These are phyloP conservation scores for Agaricus subrufescens DNA, from an alignment of 768 basidiomycete genomes.

Conservation along the genomic window DNA sequence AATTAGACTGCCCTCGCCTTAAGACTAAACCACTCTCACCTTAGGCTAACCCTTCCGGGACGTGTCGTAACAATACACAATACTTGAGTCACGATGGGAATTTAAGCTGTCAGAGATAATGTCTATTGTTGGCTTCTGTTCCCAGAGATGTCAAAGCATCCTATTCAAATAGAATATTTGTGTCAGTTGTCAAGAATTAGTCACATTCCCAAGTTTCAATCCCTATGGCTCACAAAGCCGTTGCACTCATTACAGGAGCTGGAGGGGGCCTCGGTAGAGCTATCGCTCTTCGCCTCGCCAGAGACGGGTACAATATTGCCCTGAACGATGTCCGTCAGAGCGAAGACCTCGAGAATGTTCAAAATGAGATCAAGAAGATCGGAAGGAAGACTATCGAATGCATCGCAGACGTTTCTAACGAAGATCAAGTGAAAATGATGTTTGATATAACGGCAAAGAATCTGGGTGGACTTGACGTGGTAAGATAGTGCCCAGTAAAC, in stretches of 20 bases:
- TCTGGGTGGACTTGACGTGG: constrained; percentile 46
- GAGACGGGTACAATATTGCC: constrained; percentile 42
- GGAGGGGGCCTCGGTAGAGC: constrained; percentile 44
- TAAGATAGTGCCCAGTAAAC: constrained; percentile 17
- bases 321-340: constrained; percentile 36
- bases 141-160: too few relatives aligned
- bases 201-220: neutral
- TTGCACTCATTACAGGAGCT: constrained; percentile 31
- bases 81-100: too few relatives aligned
- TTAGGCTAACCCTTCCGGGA: too few relatives aligned
- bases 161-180: too few relatives aligned
- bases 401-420: constrained; percentile 35
- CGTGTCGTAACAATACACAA: too few relatives aligned
- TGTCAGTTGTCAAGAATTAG: too few relatives aligned
- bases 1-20: too few relatives aligned
- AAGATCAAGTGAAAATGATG: constrained; percentile 37
- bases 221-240: neutral
- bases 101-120: too few relatives aligned
- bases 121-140: too few relatives aligned
- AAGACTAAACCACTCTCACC: too few relatives aligned
- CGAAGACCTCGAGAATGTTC: constrained; percentile 22
- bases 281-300: constrained; percentile 41
- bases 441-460: constrained; percentile 23
- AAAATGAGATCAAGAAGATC: constrained; percentile 20
- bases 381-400: constrained; percentile 19